A percentile compares a stretch with the other conserved stretches of the same genome.
phyloP scores from a whole-genome alignment of 2,329 filamentous ascomycete species.

The Phialophora chinensis region DNA sequence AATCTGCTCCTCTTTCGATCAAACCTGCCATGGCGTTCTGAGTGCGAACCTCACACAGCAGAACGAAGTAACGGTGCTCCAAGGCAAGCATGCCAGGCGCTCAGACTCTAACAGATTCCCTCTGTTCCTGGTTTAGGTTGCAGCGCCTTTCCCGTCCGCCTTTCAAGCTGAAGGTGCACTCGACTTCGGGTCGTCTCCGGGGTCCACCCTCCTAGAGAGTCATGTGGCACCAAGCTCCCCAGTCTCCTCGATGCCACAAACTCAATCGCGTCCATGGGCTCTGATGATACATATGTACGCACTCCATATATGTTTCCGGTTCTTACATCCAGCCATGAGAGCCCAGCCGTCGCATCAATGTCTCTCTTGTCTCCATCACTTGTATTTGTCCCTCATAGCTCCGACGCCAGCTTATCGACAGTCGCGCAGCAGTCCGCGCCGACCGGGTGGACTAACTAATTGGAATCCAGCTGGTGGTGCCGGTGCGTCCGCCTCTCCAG shows the following conservation, averaged over 20 bases:
- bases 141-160: background rate
- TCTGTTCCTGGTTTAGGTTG: constrained; percentile 1
- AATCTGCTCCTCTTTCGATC: background rate
- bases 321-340: constrained; percentile 4
- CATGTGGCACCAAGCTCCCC: background rate
- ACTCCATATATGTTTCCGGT: background rate
- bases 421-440: background rate
- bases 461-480: background rate
- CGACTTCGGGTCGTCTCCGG: background rate
- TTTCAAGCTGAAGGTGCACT: background rate
- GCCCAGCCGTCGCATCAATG: background rate
- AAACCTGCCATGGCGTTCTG: background rate
- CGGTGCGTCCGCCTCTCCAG: background rate
- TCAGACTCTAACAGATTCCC: background rate
- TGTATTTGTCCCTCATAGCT: background rate
- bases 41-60: background rate
- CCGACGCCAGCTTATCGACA: background rate
- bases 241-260: background rate
- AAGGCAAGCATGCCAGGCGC: background rate
- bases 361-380: background rate
- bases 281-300: background rate
- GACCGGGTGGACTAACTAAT: background rate
- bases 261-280: background rate
- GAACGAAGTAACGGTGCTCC: background rate
- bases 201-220: background rate